Conservation (phyloP, 768 basidiomycete species). For the Coprinellus micaceus region DNA sequence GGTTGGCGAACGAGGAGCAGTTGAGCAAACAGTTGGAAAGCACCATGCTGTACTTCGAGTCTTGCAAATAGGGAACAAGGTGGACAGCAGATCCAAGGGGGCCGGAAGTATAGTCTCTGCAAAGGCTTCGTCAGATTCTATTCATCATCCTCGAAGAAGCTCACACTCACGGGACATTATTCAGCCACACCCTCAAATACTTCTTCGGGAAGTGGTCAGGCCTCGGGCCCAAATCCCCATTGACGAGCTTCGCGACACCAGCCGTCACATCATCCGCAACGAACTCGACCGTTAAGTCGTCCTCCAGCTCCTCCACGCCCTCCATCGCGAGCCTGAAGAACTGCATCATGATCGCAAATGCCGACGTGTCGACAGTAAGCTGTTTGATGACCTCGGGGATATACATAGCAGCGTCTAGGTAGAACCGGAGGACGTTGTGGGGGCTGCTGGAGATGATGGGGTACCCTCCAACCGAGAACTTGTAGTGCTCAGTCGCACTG, state of each 20-base stretch:
- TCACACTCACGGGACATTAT: constrained; percentile 19
- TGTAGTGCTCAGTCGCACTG: constrained; percentile 8
- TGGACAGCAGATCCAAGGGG: constrained; percentile 15
- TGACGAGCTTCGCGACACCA: constrained; percentile 13
- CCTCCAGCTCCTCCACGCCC: constrained; percentile 11
- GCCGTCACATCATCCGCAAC: constrained; percentile 13
- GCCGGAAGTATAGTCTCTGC: constrained; percentile 19
- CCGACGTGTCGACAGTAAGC: constrained; percentile 2
- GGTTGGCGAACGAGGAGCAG: neutral
- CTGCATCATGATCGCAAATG: constrained; percentile 10
- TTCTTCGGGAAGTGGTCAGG: constrained; percentile 12
- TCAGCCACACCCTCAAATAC: constrained; percentile 18
- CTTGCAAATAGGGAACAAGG: constrained; percentile 14
- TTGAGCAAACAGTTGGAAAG: constrained; percentile 18
- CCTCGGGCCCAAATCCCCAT: constrained; percentile 14
- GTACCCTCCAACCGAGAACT: constrained; percentile 8
- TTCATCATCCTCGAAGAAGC: neutral
- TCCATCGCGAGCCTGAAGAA: constrained; percentile 16
- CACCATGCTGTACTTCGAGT: constrained; percentile 10
- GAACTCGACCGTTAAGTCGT: constrained; percentile 13
- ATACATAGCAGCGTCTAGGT: constrained; percentile 5
- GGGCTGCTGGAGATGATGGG: constrained; percentile 12
- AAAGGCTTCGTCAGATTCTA: neutral
- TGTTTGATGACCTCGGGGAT: constrained; percentile 3
- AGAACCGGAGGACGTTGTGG: constrained; percentile 9